Conservation (phyloP, 1,284 basidiomycete species). For the Tetrapyrgos nigripes region DNA sequence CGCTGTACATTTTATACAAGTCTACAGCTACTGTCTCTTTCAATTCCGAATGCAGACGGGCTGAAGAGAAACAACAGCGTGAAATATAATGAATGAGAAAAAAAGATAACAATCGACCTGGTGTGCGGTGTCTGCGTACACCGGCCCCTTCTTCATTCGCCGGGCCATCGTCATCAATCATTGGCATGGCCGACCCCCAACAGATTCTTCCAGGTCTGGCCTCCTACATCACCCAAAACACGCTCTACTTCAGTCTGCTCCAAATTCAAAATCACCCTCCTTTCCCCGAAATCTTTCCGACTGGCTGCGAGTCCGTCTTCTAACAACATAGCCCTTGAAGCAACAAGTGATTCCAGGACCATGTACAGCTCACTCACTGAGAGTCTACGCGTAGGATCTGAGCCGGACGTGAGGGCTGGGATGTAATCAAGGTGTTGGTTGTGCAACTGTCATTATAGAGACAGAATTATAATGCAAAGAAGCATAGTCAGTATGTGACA, state of each 20-base stretch:
- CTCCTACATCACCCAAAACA: slow-evolving; percentile 75
- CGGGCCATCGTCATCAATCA: too few species aligned
- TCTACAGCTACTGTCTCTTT: too few species aligned
- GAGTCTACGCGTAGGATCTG: slow-evolving; percentile 59
- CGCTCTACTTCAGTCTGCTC: slow-evolving; percentile 78
- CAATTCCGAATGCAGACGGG: too few species aligned
- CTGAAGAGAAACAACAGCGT: too few species aligned
- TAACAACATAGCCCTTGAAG: slow-evolving; percentile 73
- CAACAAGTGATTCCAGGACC: slow-evolving; percentile 72
- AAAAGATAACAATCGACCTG: too few species aligned
- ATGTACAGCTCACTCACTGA: slow-evolving; percentile 59
- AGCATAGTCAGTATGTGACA: background rate
- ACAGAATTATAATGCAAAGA: background rate
- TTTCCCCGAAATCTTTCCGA: slow-evolving; percentile 62
- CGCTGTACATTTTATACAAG: too few species aligned
- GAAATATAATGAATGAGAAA: too few species aligned
- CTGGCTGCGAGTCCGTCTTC: slow-evolving; percentile 63
- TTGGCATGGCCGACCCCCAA: slow-evolving; percentile 30
- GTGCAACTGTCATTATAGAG: slow-evolving; percentile 51
- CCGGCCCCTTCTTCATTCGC: too few species aligned
- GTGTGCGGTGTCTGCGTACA: too few species aligned
- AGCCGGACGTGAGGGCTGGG: slow-evolving; percentile 57
- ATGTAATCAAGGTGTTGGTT: slow-evolving; percentile 73
- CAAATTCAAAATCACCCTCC: slow-evolving; percentile 70
- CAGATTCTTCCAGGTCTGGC: slow-evolving; percentile 69